Base-by-base conservation (phyloP, 2,329 filamentous ascomycete genomes). In the Tolypocladium ophioglossoides region DNA sequence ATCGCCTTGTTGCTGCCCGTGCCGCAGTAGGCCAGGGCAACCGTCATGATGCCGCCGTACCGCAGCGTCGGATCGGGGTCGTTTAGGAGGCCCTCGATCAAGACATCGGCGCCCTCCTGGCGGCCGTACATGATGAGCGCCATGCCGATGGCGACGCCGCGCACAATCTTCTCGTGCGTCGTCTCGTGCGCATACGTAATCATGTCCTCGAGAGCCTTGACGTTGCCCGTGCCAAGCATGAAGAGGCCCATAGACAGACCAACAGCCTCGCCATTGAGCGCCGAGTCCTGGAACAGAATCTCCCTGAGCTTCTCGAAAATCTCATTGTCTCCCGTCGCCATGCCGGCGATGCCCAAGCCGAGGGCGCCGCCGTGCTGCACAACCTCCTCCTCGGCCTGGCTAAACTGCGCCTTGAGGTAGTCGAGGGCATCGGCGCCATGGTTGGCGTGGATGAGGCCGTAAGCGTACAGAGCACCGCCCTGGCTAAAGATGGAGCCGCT, bases 1-100 rank as follows among this genome's bases (percentile, higher is more conserved):
- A 99, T 94, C 27, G 95, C 94, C 78, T 97, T 97, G 79, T 99
- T 99, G 80, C 91, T 96, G 61, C 92, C 89, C 41, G 89, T 96
- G 55, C 94, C 94, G 67, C 92, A 96, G 75, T 99, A 99, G 20
- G 94, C 94, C 68, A 99, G 78, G 52, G 94, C 94, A 55, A 99
- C 89, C n/a, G 94, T 96, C 84, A 99, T 90, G 70, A 99, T 96
- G 76, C 94, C 94, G 68, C 94, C 94, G 63, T 99, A 99, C 61
- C 94, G 85, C 57, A 99, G 78, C 9, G 90, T 92, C 61, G 94
- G 90, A 67, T 99, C 92, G 1, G 94, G 89, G 63, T 99, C 94
- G 59, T 90, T 91, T 38, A 99, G 80, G 2, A 99, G 84, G 50
- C 89, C 91, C 66, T 95, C 92, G 61, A 99, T 95, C 63, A 97